Evolutionary conservation across 1,284 basidiomycete species (phyloP).

Genomic region (Trichosporon ovoides): DNA sequence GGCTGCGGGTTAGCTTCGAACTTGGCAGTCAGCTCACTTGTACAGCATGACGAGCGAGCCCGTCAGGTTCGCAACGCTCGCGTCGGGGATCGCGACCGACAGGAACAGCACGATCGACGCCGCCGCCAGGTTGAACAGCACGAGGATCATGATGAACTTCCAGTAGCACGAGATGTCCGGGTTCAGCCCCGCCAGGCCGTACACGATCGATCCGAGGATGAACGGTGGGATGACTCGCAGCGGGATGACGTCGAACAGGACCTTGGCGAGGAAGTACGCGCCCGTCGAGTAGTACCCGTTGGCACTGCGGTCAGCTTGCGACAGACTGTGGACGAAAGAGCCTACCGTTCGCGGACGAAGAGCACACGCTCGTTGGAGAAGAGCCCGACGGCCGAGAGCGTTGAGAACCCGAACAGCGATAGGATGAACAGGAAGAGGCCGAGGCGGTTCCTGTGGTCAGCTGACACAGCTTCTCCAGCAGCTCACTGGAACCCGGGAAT

Average conservation of each 20-base stretch:
- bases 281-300: constrained; percentile 96
- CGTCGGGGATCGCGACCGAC: constrained; percentile 77
- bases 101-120: constrained; percentile 85
- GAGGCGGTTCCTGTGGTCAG: constrained; percentile 47
- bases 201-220: constrained; percentile 89
- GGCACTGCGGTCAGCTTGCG: constrained; percentile 58
- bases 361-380: constrained; percentile 91
- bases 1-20: constrained; percentile 55
- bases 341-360: constrained; percentile 90
- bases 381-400: constrained; percentile 80
- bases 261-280: constrained; percentile 93
- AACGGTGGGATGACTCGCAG: constrained; percentile 89
- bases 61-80: constrained; percentile 82
- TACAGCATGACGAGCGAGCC: constrained; percentile 94
- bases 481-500: constrained; percentile 85
- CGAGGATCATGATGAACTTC: constrained; percentile 93
- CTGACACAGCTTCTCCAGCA: neutral
- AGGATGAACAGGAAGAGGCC: constrained; percentile 96
- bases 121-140: constrained; percentile 91
- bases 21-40: constrained; percentile 88
- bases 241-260: constrained; percentile 92
- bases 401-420: constrained; percentile 92
- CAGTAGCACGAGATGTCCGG: constrained; percentile 83
- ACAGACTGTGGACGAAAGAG: too few species aligned
- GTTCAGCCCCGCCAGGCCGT: constrained; percentile 86